Conservation (phyloP, 1,284 basidiomycete genomes). For the Rhodotorula sp. region DNA sequence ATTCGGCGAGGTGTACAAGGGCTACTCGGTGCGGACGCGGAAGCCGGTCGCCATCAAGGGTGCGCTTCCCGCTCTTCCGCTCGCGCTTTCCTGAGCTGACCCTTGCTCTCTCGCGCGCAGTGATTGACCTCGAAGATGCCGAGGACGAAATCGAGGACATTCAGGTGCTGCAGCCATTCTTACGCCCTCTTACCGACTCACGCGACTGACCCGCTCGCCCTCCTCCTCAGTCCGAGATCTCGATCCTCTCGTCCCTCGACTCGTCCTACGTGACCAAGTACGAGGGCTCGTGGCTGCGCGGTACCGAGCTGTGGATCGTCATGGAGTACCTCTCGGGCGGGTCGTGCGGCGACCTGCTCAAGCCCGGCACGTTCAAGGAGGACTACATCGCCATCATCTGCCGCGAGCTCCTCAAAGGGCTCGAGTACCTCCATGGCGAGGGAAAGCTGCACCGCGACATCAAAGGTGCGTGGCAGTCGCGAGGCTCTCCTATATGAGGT, state of each 20-base stretch:
- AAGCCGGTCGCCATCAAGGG: slow-evolving; percentile 72
- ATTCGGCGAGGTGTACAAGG: slow-evolving; percentile 97
- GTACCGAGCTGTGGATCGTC: slow-evolving; percentile 89
- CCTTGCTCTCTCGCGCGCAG: slow-evolving; percentile 48
- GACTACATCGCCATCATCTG: slow-evolving; percentile 98
- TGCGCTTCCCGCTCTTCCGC: background rate
- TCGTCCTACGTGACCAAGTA: slow-evolving; percentile 93
- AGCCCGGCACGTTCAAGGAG: slow-evolving; percentile 93
- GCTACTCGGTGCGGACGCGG: slow-evolving; percentile 88
- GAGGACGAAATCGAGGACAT: slow-evolving; percentile 99
- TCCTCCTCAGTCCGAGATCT: slow-evolving; percentile 68
- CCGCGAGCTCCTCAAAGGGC: slow-evolving; percentile 83
- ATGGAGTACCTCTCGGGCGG: slow-evolving; percentile 83
- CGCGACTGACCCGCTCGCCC: no score
- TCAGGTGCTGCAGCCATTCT: slow-evolving; percentile 62
- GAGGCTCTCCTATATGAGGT: no score
- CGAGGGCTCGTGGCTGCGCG: slow-evolving; percentile 47
- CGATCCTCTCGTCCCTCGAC: slow-evolving; percentile 96
- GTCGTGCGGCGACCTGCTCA: slow-evolving; percentile 55
- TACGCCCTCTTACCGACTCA: background rate
- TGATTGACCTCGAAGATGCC: slow-evolving; percentile 96
- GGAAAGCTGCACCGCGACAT: slow-evolving; percentile 98
- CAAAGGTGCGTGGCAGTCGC: slow-evolving; percentile 66
- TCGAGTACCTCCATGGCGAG: slow-evolving; percentile 94
- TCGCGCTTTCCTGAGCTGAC: background rate